These are phyloP conservation scores for Aspergillus fumigatus DNA, from an alignment of 2,329 filamentous ascomycete species.

Conservation along the genomic window DNA sequence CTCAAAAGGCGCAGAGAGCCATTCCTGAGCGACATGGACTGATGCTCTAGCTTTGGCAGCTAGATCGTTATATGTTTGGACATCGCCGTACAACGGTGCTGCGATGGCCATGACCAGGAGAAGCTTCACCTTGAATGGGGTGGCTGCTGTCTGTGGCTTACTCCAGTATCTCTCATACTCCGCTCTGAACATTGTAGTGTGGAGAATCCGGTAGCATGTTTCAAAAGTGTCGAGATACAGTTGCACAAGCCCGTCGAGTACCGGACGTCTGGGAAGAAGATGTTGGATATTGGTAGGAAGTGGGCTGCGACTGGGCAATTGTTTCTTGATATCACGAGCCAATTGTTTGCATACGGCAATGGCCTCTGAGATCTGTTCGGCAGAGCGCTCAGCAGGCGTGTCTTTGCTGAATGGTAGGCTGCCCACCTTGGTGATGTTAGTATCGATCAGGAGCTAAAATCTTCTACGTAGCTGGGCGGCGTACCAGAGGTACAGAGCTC, in stretches of 20 bases:
- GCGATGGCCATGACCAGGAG: slow-evolving; percentile 20
- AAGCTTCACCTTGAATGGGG: slow-evolving; percentile 14
- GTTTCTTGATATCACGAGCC: slow-evolving; percentile 17
- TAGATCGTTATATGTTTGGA: slow-evolving; percentile 5
- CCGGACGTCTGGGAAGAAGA: slow-evolving; percentile 9
- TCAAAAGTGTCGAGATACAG: slow-evolving; percentile 25
- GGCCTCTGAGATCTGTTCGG: slow-evolving; percentile 6
- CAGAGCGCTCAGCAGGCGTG: slow-evolving; percentile 3
- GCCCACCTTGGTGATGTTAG: slow-evolving; percentile 6
- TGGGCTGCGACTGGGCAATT: slow-evolving; percentile 14
- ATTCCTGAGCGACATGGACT: slow-evolving; percentile 15
- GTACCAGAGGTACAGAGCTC: slow-evolving; percentile 14
- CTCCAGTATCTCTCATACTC: slow-evolving; percentile 22
- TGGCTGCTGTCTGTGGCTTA: slow-evolving; percentile 3
- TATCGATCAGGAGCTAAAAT: not conserved
- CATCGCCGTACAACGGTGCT: slow-evolving; percentile 5
- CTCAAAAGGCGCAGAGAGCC: slow-evolving; percentile 18
- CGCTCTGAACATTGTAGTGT: slow-evolving; percentile 20
- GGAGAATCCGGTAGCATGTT: slow-evolving; percentile 25
- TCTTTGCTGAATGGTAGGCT: not conserved
- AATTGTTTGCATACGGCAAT: slow-evolving; percentile 20
- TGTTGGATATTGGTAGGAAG: slow-evolving; percentile 8
- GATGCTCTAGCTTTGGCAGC: slow-evolving; percentile 6
- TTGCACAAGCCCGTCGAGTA: slow-evolving; percentile 14
- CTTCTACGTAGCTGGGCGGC: not conserved